Percentiles rank a stretch among this genome's conserved stretches.
Evolutionary conservation across 1,139 yeast genomes (phyloP).

Genomic region (Groenewaldozyma sp.): DNA sequence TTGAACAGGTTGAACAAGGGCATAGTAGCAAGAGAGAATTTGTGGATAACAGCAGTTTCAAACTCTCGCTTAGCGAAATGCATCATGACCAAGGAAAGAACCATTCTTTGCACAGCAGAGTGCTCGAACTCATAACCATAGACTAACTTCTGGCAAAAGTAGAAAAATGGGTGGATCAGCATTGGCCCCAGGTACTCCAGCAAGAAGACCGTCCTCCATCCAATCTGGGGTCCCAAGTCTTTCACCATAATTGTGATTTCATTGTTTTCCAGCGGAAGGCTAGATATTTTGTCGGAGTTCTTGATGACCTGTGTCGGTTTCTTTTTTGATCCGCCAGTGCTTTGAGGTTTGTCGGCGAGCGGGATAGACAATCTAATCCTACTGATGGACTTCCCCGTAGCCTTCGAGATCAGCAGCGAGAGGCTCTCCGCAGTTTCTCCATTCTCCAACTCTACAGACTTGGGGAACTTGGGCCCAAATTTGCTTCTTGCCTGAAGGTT

Average conservation of each 20-base stretch:
- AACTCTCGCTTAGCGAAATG: constrained; percentile 84
- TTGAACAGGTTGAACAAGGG: constrained; percentile 80
- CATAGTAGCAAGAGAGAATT: constrained; percentile 84
- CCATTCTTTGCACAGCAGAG: constrained; percentile 44
- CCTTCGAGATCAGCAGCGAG: constrained; percentile 19
- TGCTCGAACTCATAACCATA: constrained; percentile 33
- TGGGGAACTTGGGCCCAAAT: constrained; percentile 23
- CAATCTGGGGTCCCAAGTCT: constrained; percentile 88
- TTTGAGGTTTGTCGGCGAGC: constrained; percentile 21
- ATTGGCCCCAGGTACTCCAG: constrained; percentile 89
- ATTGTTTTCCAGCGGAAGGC: constrained; percentile 29
- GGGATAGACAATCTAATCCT: constrained; percentile 30
- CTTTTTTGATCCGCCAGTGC: constrained; percentile 22
- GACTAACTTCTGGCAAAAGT: constrained; percentile 32
- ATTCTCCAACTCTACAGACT: constrained; percentile 20
- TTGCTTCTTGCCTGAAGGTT: constrained; percentile 21
- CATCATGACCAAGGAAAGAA: constrained; percentile 47
- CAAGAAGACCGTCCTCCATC: constrained; percentile 81
- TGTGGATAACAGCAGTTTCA: constrained; percentile 78
- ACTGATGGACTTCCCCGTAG: constrained; percentile 24
- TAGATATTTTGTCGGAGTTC: constrained; percentile 27
- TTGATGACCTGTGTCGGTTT: constrained; percentile 31
- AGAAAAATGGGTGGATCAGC: constrained; percentile 64
- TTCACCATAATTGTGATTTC: constrained; percentile 44
- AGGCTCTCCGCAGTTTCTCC: constrained; percentile 22